Base-by-base conservation (phyloP, 169 alveolate species). In the Plasmodium inui region DNA sequence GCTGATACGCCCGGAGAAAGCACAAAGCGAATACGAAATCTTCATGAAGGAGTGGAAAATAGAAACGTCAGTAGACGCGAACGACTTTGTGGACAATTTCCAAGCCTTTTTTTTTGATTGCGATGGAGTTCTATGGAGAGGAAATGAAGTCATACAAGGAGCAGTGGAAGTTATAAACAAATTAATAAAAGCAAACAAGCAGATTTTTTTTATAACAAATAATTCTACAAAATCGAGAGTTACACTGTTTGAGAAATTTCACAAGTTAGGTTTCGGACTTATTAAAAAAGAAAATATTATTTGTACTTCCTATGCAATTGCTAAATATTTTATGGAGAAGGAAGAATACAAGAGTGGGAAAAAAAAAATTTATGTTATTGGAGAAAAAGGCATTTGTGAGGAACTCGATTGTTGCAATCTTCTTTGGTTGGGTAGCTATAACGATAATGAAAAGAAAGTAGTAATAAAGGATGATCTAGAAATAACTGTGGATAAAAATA, bases 81-180 rank as follows among this genome's bases (percentile, higher is more conserved):
- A 88, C 44, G 90, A 88, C 4, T 84, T 95, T 37, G 74, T 82
- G 41, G 34, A 50, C 73, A 74, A 70, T 10, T 80, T 90, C 86
- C 92, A 95, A 44, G 96, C 92, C 12, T 92, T 95, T 17, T 76
- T 95, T 82, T 95, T 95, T 74, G 97, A 95, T 78, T 95, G 97
- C 81, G 97, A 95, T 83, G 97, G 97, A 7, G 97, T 89, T 70
- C 72, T 92, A 71, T 80, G 96, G 97, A 90, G 97, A 79, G 91
- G 97, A 90, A 92, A 92, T 80, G 96, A 86, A 72, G 96, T 95
- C 12, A 92, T 93, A 28, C 39, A 82, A 57, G 97, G 95, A 72
- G 84, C 96, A 80, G 96, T 93, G 61, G 97, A 96, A 90, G 83
- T 96, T 73, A 93, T 97, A 80, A 92, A 95, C 32, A 72, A 82